These are phyloP conservation scores for Sporodiniella umbellata DNA, from an alignment of 371 early-diverging fungal species.

Conservation along the genomic window DNA sequence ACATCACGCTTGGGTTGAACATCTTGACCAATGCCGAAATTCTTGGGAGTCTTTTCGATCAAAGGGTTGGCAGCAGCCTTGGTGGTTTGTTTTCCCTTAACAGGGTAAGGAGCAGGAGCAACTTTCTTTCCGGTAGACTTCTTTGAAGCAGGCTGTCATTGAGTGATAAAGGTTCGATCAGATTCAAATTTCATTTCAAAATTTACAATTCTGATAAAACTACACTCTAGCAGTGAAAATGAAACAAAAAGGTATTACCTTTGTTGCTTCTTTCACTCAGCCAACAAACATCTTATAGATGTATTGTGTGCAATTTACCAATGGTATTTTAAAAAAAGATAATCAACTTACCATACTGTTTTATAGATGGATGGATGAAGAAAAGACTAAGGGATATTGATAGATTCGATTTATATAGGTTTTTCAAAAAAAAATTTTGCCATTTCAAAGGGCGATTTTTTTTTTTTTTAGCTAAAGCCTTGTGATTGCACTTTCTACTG, in stretches of 20 bases:
- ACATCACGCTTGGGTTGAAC: conserved; percentile 95
- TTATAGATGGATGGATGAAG: no score
- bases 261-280: no score
- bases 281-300: no score
- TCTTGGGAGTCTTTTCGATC: conserved; percentile 89
- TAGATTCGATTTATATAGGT: no score
- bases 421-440: no score
- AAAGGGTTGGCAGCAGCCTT: conserved; percentile 85
- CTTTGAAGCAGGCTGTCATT: conserved; percentile 51
- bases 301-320: no score
- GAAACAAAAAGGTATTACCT: not conserved
- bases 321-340: no score
- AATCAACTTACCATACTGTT: no score
- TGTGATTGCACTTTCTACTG: no score
- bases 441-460: no score
- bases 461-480: no score
- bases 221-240: conserved; percentile 9
- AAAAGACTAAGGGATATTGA: no score
- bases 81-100: conserved; percentile 65
- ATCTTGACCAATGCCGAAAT: conserved; percentile 91
- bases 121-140: conserved; percentile 84
- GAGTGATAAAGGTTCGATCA: conserved; percentile 16
- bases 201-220: conserved; percentile 20
- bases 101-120: conserved; percentile 86
- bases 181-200: conserved; percentile 16